phyloP scores from a whole-genome alignment of 2,329 filamentous ascomycete genomes.

The Colletotrichum lindemuthianum region DNA sequence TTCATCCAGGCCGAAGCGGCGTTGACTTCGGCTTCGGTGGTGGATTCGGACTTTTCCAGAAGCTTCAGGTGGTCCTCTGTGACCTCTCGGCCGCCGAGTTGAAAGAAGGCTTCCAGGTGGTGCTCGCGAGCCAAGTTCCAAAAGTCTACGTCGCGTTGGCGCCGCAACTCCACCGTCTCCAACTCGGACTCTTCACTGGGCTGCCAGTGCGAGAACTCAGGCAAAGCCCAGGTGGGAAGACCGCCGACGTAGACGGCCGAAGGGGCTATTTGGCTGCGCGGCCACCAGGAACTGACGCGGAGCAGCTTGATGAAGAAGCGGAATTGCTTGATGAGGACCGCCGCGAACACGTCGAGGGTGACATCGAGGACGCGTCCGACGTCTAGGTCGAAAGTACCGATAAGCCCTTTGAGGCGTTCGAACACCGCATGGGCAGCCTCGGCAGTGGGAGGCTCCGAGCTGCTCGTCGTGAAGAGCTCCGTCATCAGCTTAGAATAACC shows the following conservation, averaged over 20 bases:
- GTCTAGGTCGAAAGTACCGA: constrained; percentile 96
- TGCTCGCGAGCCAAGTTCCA: constrained; percentile 82
- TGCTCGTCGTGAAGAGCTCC: constrained; percentile 91
- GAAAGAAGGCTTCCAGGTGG: constrained; percentile 87
- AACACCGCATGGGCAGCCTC: constrained; percentile 87
- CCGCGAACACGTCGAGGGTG: constrained; percentile 93
- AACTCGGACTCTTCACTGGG: constrained; percentile 76
- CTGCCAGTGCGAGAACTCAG: constrained; percentile 71
- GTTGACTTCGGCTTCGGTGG: constrained; percentile 60
- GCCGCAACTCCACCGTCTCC: constrained; percentile 64
- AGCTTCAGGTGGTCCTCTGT: constrained; percentile 66
- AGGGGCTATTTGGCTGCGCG: constrained; percentile 64
- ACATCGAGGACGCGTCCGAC: constrained; percentile 95
- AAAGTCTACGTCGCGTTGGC: constrained; percentile 77
- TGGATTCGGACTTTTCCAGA: constrained; percentile 52
- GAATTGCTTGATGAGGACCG: constrained; percentile 90
- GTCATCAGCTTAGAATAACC: constrained; percentile 97
- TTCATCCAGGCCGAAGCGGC: constrained; percentile 79
- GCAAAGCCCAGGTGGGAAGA: constrained; percentile 87
- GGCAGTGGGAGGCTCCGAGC: constrained; percentile 75
- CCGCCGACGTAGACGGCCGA: constrained; percentile 65
- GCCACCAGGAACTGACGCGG: constrained; percentile 96
- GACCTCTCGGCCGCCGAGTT: constrained; percentile 79
- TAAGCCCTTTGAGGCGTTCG: constrained; percentile 90
- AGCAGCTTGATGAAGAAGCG: constrained; percentile 95